Evolutionary conservation across 345 rosid species (phyloP), one percentile per base, ranked within the genome.

Genomic region (Cardamine occulta): DNA sequence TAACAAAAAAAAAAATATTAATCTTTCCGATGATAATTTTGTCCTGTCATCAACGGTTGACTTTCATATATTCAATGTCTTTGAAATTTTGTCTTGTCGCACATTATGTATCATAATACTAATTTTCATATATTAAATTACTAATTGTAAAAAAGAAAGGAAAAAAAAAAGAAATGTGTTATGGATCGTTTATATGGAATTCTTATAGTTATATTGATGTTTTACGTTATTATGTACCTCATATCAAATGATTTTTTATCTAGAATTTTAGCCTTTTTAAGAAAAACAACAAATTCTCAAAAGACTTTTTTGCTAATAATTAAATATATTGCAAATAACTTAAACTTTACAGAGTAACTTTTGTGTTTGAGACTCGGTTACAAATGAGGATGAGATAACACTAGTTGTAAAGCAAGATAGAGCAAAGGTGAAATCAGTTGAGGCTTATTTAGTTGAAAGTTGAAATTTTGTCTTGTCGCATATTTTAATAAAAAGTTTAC

Each of bases 41-140:
- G 19, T 31, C 13, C 56, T 32, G 5, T 23, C 31, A 56, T 21
- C 12, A 65, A 35, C 1, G 65, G 71, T 74, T 35, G 66, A 42
- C 37, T 73, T 59, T 54, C 63, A 28, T 29, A 17, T 24, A 40
- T 56, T 55, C 39, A 54, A 8, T 11, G 26, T 24, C 17, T 73
- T 53, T 40, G 51, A 39, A 9, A 2, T 17, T 63, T 28, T 61
- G 35, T 53, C 45, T 53, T 18, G 8, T 39, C n/a, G 28, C 70
- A 29, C 32, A 55, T 24, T 63, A 24, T 52, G 32, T 21, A 31
- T 19, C 34, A 56, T 48, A 12, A 8, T 40, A 40, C 48, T 26
- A n/a, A 44, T 44, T 44, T 47, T 18, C 54, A 7, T 48, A 18
- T 18, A 17, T 48, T 23, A 10, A 19, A 2, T 49, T 23, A 49